Evolutionary conservation across 345 rosid species (phyloP).

Genomic region (Capsella bursapastoris): DNA sequence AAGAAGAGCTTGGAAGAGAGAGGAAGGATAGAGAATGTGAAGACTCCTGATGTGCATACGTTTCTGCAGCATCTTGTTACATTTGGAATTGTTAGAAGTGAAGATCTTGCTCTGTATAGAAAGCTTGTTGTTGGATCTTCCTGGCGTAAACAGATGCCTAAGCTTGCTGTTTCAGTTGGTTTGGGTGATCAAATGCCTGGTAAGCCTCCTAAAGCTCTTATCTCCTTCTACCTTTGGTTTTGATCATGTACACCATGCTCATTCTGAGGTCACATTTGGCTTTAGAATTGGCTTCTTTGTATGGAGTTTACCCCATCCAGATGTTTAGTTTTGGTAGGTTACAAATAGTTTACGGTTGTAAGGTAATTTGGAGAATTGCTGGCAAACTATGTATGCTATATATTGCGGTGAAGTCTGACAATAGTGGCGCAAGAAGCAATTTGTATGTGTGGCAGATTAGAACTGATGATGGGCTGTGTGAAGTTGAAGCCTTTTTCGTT

Average conservation of each 20-base stretch:
- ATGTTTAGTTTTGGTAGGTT: conserved; percentile 7
- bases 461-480: conserved; percentile 9
- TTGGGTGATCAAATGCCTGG: conserved; percentile 96
- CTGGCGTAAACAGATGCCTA: conserved; percentile 99
- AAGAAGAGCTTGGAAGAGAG: conserved; percentile 88
- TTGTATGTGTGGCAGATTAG: background rate
- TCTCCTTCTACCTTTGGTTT: conserved; percentile 1
- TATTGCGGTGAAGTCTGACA: background rate
- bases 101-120: conserved; percentile 77
- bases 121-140: conserved; percentile 96
- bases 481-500: conserved; percentile 19
- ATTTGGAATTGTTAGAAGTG: conserved; percentile 82
- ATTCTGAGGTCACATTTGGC: background rate
- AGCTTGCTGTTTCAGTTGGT: conserved; percentile 92
- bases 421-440: background rate
- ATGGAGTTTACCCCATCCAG: background rate
- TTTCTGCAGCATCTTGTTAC: conserved; percentile 96
- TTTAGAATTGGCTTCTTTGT: background rate
- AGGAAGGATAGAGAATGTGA: conserved; percentile 89
- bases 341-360: background rate
- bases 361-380: background rate
- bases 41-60: conserved; percentile 97
- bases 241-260: background rate
- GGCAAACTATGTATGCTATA: background rate
- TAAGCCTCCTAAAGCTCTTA: conserved; percentile 42